These are phyloP conservation scores for Podaxis sp. DNA, from an alignment of 768 basidiomycete species.

Conservation along the genomic window DNA sequence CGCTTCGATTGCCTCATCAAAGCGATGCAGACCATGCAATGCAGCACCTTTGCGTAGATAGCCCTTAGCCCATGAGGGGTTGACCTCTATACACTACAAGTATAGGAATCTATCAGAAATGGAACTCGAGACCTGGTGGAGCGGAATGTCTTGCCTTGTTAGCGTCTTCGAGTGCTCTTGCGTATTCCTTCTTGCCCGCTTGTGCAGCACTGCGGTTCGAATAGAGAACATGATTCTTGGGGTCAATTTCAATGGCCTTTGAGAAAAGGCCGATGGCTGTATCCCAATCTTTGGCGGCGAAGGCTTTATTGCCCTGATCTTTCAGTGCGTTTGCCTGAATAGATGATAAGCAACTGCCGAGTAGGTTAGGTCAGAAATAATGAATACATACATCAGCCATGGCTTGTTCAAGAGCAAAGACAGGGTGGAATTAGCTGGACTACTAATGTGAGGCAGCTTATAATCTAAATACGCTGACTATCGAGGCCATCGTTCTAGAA, in stretches of 20 bases:
- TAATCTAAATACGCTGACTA: slow-evolving; percentile 13
- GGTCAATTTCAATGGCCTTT: slow-evolving; percentile 80
- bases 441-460: slow-evolving; percentile 15
- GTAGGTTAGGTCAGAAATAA: neutral
- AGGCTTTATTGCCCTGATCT: slow-evolving; percentile 94
- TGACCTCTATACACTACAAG: slow-evolving; percentile 71
- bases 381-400: slow-evolving; percentile 41
- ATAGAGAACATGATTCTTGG: slow-evolving; percentile 83
- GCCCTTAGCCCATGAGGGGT: slow-evolving; percentile 85
- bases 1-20: slow-evolving; percentile 78
- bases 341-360: neutral
- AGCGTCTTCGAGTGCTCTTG: slow-evolving; percentile 79
- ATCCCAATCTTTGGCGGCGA: slow-evolving; percentile 90
- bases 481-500: slow-evolving; percentile 30
- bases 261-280: slow-evolving; percentile 81
- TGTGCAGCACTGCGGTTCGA: slow-evolving; percentile 93
- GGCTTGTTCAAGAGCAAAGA: slow-evolving; percentile 13
- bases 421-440: neutral
- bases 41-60: slow-evolving; percentile 93
- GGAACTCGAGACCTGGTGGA: neutral
- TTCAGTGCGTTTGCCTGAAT: slow-evolving; percentile 62
- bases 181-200: slow-evolving; percentile 80
- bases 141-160: slow-evolving; percentile 62
- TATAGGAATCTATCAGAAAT: slow-evolving; percentile 1
- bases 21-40: slow-evolving; percentile 76